Base-by-base conservation (phyloP, 225 moss, liverwort and hornwort genomes). In the Marchantia polymorpha region DNA sequence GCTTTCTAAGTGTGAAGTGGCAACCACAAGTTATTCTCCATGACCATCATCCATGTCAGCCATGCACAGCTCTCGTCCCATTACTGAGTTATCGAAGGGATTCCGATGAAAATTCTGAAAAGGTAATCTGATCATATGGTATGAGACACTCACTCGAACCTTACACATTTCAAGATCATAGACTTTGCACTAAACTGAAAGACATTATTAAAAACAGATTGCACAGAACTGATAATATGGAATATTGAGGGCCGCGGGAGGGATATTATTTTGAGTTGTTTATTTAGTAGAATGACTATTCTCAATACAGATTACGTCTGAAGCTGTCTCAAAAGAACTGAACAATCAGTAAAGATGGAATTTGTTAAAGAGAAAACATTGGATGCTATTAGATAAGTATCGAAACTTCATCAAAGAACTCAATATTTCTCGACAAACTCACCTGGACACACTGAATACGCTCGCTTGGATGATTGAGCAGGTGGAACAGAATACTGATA, bases 1-100 rank as follows among this genome's bases (percentile, higher is more conserved):
- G 68, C 94, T 96, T 81, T 96, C 96, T 83, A 96, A 82, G 89
- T 96, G 96, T 7, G 96, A 90, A 30, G 94, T 96, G 54, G 94
- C 96, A 55, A 96, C 85, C 80, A 94, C 76, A 79, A 94, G 77
- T 56, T 89, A 88, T 48, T 85, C 80, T 11, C 90, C 89, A 13
- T 79, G 82, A n/a, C 90, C 89, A 81, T 84, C 86, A 78, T 94
- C 87, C 81, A 96, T 49, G 70, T 96, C 91, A 8, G 89, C 92
- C 78, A 92, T 68, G 76, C 94, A 94, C 56, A 96, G 91, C 78
- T 96, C 94, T 52, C 96, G 90, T 22, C 94, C 94, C 96, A 96
- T 96, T 65, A 94, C 83, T 29, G 96, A 91, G 82, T 96, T 96
- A 12, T 80, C 91, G 82, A 89, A 96, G 22, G 96, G 94, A 76